Base-by-base conservation (phyloP, 2,329 filamentous ascomycete genomes). In the Harringtonia aguacate region DNA sequence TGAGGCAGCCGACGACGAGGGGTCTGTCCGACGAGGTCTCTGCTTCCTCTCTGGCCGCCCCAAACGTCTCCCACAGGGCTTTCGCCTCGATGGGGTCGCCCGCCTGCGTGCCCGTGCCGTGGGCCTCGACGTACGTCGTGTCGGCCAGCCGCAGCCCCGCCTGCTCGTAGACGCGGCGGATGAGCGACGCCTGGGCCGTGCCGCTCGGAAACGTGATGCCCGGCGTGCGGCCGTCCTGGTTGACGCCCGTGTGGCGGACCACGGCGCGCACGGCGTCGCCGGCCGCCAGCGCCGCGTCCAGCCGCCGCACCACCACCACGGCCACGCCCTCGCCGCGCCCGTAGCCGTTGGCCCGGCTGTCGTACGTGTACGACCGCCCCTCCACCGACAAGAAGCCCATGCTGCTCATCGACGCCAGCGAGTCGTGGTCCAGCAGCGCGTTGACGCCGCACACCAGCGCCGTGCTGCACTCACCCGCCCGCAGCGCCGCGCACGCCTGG, bases 301-400 rank as follows among this genome's bases (percentile, higher is more conserved):
- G 53, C 1, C 56, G 58, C 54, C 73, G 73, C 3, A 76, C 48
- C 2, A 71, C 43, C 4, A 75, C 40, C 8, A 58, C 55, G 0
- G 56, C 65, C n/a, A 64, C 55, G 4, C 69, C 71, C 50, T 76
- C 72, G 4, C 68, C 70, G n/a, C 70, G 61, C 0, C 57, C 65
- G 47, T 74, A 75, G 4, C 72, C 72, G 43, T 68, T 58, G 1
- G 62, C 72, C 4, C 56, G 52, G 15, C 55, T 48, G 46, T 72
- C 69, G 39, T 61, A 69, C 0, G 61, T 64, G 20, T 42, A 48
- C 1, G 48, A 54, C 13, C 44, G 42, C 14, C 50, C 50, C 9
- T 44, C 47, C 0, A 47, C 39, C 4, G 48, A 51, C n/a, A 53
- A 57, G 45, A 76, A 72, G 47, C 70, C 72, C 39, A 75, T 56